Evolutionary conservation across 2,329 filamentous ascomycete species (phyloP).

Genomic region (Huntiella decipiens): DNA sequence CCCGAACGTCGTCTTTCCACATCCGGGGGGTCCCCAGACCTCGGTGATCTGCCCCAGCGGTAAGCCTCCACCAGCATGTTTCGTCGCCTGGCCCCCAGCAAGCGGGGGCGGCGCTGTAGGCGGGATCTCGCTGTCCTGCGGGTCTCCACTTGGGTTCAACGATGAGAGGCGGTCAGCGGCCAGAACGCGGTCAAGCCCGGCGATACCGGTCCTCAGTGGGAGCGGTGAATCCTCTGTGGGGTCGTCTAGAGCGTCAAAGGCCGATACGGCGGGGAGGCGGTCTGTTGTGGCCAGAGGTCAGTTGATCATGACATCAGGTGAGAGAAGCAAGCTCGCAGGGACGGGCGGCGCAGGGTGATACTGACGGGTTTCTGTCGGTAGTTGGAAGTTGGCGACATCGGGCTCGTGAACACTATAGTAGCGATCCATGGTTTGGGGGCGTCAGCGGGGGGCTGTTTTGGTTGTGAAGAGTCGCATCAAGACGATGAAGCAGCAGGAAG

Average conservation of each 20-base stretch:
- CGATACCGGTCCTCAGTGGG: conserved; percentile 37
- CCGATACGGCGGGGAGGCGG: conserved; percentile 58
- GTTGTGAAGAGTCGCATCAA: no score
- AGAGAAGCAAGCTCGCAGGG: not conserved
- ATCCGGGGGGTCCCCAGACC: conserved; percentile 70
- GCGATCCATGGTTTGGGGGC: conserved; percentile 25
- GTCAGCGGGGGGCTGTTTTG: no score
- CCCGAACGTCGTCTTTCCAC: conserved; percentile 71
- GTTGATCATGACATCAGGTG: not conserved
- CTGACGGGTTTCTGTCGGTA: conserved; percentile 29
- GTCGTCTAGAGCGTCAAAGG: conserved; percentile 48
- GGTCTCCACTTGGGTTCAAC: no score
- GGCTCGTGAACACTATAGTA: conserved; percentile 40
- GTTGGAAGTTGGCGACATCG: conserved; percentile 42
- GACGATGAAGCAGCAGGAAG: no score
- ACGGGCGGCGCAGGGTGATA: conserved; percentile 10
- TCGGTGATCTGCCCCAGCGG: conserved; percentile 65
- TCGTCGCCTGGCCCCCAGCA: not conserved
- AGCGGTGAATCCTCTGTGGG: conserved; percentile 31
- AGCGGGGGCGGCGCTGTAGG: no score
- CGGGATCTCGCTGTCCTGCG: no score
- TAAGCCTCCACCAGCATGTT: conserved; percentile 33
- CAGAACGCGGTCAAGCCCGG: conserved; percentile 31
- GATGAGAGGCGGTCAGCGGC: not conserved
- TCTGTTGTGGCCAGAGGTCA: conserved; percentile 26